Evolutionary conservation across 2,329 filamentous ascomycete genomes (phyloP).

Genomic region (Cladosporium sp.): DNA sequence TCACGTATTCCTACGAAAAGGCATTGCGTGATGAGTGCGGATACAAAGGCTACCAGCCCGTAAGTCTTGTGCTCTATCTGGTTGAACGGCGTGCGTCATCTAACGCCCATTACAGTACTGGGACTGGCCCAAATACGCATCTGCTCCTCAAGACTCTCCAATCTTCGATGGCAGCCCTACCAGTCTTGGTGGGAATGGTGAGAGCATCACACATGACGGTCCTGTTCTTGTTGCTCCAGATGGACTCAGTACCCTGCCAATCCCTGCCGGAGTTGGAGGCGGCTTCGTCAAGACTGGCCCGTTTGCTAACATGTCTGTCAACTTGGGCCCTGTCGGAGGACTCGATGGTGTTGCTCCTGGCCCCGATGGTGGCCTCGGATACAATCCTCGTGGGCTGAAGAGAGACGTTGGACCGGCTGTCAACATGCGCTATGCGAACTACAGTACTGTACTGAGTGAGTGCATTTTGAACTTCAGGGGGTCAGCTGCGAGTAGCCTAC

Average conservation of each 20-base stretch:
- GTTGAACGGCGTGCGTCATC: conserved; percentile 29
- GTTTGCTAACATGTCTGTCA: conserved; percentile 48
- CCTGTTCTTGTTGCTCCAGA: conserved; percentile 40
- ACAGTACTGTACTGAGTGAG: conserved; percentile 21
- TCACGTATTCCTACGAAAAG: conserved; percentile 45
- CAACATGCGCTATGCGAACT: conserved; percentile 24
- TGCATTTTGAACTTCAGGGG: neutral
- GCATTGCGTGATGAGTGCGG: conserved; percentile 47
- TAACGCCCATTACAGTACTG: conserved; percentile 36
- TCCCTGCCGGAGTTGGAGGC: conserved; percentile 51
- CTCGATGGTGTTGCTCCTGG: conserved; percentile 21
- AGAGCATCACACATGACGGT: conserved; percentile 20
- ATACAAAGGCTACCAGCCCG: conserved; percentile 44
- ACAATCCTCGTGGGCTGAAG: conserved; percentile 39
- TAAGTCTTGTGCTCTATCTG: neutral
- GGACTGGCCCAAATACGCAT: conserved; percentile 53
- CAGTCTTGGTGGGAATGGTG: conserved; percentile 37
- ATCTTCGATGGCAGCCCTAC: conserved; percentile 58
- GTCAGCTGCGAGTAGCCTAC: neutral
- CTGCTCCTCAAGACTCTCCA: conserved; percentile 48
- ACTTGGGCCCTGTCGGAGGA: conserved; percentile 51
- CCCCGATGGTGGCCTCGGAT: conserved; percentile 31
- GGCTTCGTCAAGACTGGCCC: conserved; percentile 55
- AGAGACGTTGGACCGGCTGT: conserved; percentile 35
- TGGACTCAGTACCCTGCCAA: conserved; percentile 43